Base-by-base conservation (phyloP, 176 grass and related monocot genomes). In the Musa itinerans region DNA sequence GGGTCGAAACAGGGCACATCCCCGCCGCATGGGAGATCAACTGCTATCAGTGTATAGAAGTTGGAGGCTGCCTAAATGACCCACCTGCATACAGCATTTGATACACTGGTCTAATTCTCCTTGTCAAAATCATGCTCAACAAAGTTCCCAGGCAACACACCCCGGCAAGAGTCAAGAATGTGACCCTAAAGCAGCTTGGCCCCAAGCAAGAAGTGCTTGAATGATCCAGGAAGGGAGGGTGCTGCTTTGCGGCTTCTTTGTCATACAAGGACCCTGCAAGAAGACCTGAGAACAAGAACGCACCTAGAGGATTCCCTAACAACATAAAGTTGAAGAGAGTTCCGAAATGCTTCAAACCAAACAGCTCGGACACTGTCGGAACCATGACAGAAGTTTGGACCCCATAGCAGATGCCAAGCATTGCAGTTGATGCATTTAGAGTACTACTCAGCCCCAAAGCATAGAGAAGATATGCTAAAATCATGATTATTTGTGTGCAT, bases 51-150 rank as follows among this genome's bases (percentile, higher is more conserved):
- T 85, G 78, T 22, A 72, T 29, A 12, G 79, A 86, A 78, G 79
- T 87, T 84, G 84, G 86, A 58, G 93, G 93, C 65, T 88, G 90
- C 74, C 85, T 87, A 81, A 97, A 97, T 3, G 93, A 97, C 49
- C 93, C 93, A 14, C 93, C 83, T 50, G 93, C 79, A 5, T 97
- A 97, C 20, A 97, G 90, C 93, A 97, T 93, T 23, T 89, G 85
- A 63, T 97, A 97, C 24, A 97, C 93, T 1, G 90, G 93, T 27
- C 81, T 84, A 67, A 92, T 90, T 84, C 93, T 85, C 62, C 78
- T 27, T 10, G 92, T 90, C 82, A 97, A 83, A 81, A 97, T 1
- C 19, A 86, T 20, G 14, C 93, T 80, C 67, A 93, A 21, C 43
- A 93, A 15, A 49, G 82, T 86, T 53, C 93, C 93, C 2, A 87